Evolutionary conservation across 352 stramenopile species (phyloP).

Genomic region (Globisporangium irregulare): DNA sequence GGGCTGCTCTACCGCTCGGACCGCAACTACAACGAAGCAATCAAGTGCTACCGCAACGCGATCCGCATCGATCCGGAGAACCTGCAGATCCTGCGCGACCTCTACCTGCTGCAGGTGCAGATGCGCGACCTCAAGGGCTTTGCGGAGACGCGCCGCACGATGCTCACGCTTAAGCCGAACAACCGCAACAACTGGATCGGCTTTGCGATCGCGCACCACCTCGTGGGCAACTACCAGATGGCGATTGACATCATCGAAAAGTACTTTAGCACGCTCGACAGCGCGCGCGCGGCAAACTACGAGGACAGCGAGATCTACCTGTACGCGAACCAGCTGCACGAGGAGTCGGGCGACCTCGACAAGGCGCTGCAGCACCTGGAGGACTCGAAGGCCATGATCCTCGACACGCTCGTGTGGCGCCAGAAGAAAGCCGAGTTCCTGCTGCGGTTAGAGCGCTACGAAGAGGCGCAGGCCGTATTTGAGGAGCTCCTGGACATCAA

Average conservation of each 20-base stretch:
- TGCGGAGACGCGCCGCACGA: constrained; percentile 89
- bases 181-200: constrained; percentile 96
- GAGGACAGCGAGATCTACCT: constrained; percentile 96
- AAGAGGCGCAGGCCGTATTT: constrained; percentile 66
- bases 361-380: constrained; percentile 87
- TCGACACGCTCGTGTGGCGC: constrained; percentile 72
- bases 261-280: constrained; percentile 91
- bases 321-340: constrained; percentile 94
- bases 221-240: constrained; percentile 90
- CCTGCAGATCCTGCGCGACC: constrained; percentile 96
- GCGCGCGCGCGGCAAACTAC: constrained; percentile 71
- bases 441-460: constrained; percentile 55
- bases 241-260: constrained; percentile 96
- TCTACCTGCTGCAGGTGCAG: constrained; percentile 95
- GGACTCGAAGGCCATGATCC: constrained; percentile 65
- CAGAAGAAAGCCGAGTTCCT: constrained; percentile 77
- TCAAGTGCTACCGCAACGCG: constrained; percentile 98
- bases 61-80: constrained; percentile 96
- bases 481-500: constrained; percentile 82
- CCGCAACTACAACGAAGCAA: constrained; percentile 96
- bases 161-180: constrained; percentile 94
- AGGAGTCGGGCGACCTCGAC: constrained; percentile 86
- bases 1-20: constrained; percentile 96
- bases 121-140: constrained; percentile 92
- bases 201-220: constrained; percentile 95